These are phyloP conservation scores for Lepraria neglecta DNA, from an alignment of 495 filamentous ascomycete genomes.

Conservation along the genomic window DNA sequence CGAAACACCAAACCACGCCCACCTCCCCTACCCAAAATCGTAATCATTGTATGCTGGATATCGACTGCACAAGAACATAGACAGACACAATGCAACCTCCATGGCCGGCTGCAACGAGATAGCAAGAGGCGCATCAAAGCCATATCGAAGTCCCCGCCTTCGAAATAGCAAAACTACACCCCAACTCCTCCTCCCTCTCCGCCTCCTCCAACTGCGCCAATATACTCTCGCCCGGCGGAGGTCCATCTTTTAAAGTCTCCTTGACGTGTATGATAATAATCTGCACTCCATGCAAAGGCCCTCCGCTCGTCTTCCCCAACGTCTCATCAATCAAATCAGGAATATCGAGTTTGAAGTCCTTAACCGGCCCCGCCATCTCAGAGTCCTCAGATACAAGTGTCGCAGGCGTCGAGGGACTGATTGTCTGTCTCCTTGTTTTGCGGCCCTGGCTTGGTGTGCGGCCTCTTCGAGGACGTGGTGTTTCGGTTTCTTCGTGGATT, in stretches of 20 bases:
- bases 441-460: slow-evolving; percentile 17
- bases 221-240: slow-evolving; percentile 56
- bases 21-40: too few relatives aligned
- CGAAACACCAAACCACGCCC: too few relatives aligned
- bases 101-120: too few relatives aligned
- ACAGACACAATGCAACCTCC: too few relatives aligned
- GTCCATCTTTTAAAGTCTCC: slow-evolving; percentile 62
- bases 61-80: too few relatives aligned
- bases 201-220: slow-evolving; percentile 57
- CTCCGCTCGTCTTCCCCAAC: background rate
- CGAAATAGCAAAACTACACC: slow-evolving; percentile 72
- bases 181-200: slow-evolving; percentile 56
- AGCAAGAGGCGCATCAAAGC: slow-evolving; percentile 24
- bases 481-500: slow-evolving; percentile 13
- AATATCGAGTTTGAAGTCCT: slow-evolving; percentile 5
- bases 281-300: slow-evolving; percentile 47
- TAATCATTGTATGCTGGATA: too few relatives aligned
- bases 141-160: slow-evolving; percentile 45
- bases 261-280: slow-evolving; percentile 83
- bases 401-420: slow-evolving; percentile 23
- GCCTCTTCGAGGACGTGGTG: slow-evolving; percentile 8
- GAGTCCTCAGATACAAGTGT: slow-evolving; percentile 16
- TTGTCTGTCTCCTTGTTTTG: slow-evolving; percentile 19
- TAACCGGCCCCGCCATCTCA: background rate
- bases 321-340: slow-evolving; percentile 17